phyloP scores from a whole-genome alignment of 371 early-diverging fungal genomes.

The Mortierella sp. region DNA sequence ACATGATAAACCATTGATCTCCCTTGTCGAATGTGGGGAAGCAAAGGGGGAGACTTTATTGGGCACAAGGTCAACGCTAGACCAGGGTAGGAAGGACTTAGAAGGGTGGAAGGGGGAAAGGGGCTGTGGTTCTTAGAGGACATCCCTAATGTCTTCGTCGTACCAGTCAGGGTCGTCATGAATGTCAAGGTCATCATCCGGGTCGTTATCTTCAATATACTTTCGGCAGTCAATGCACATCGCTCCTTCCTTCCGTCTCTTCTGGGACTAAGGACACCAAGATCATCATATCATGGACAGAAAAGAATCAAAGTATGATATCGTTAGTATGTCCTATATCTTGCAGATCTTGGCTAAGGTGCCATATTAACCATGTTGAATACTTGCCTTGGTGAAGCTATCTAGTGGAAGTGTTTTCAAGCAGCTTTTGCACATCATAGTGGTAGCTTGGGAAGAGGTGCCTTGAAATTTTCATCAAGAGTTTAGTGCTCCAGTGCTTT shows the following conservation, averaged over 20 bases:
- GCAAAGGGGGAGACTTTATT: too few relatives aligned
- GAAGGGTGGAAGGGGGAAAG: too few relatives aligned
- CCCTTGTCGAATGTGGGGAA: background rate
- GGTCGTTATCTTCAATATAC: slow-evolving; percentile 29
- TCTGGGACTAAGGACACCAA: slow-evolving; percentile 22
- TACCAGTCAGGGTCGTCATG: slow-evolving; percentile 30
- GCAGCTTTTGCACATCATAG: slow-evolving; percentile 28
- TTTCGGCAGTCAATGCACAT: slow-evolving; percentile 35
- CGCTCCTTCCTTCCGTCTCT: slow-evolving; percentile 26
- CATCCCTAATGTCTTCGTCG: slow-evolving; percentile 28
- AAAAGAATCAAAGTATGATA: background rate
- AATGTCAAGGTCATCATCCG: slow-evolving; percentile 30
- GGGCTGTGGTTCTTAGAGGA: slow-evolving; percentile 17
- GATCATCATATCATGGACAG: background rate
- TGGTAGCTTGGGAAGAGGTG: slow-evolving; percentile 28
- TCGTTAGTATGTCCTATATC: background rate
- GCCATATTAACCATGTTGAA: too few relatives aligned
- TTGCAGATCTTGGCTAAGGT: too few relatives aligned
- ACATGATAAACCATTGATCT: background rate
- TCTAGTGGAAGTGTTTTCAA: slow-evolving; percentile 24
- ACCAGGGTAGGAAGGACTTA: too few relatives aligned
- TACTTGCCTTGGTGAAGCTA: slow-evolving; percentile 35
- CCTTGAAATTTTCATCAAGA: slow-evolving; percentile 15
- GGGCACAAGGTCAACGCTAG: too few relatives aligned
- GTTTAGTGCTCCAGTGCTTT: background rate